Evolutionary conservation across 2,329 filamentous ascomycete genomes (phyloP), one percentile per base, ranked within the genome.

Genomic region (Trichoderma asperellum): DNA sequence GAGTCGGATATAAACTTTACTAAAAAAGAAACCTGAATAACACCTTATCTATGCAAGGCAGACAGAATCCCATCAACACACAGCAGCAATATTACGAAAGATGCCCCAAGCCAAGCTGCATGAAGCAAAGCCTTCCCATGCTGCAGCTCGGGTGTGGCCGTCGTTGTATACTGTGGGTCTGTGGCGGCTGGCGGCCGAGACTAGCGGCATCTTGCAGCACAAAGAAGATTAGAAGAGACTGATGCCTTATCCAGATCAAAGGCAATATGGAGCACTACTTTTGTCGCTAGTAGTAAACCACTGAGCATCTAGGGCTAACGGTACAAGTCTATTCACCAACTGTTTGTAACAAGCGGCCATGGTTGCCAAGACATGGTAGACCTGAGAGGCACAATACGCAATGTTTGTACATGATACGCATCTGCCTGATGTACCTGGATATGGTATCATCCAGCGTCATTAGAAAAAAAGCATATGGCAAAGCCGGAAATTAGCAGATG

Each of bases 201-300:
- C 57, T 61, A 68, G 57, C 57, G 57, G 65, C 65, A 61, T 56
- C 61, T 64, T 64, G 61, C 61, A 64, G 61, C 49, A 49, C 49
- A 49, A 64, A 56, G n/a, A 56, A 53, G 56, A 14, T 10, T 43
- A 14, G n/a, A 40, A 37, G 35, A 64, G 24, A 56, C 12, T 12
- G 49, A 64, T 7, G 21, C 24, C 32, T 43, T 40, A 37, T 56
- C 61, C 29, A n/a, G 24, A 32, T n/a, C 21, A 11, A 35, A 49
- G 18, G 47, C 6, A 24, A 5, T 49, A 49, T 11, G 43, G 43
- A 55, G 34, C 18, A n/a, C 27, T 16, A 56, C 32, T n/a, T 8
- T n/a, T 43, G 5, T 18, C 7, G 40, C 1, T n/a, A 7, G 10
- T 16, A 7, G 32, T 37, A 37, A 55, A 64, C 21, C 14, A 24